A percentile compares a stretch with the other conserved stretches of the same genome.
Evolutionary conservation across 768 basidiomycete species (phyloP).

Genomic region (Boletus subcaerulescens): DNA sequence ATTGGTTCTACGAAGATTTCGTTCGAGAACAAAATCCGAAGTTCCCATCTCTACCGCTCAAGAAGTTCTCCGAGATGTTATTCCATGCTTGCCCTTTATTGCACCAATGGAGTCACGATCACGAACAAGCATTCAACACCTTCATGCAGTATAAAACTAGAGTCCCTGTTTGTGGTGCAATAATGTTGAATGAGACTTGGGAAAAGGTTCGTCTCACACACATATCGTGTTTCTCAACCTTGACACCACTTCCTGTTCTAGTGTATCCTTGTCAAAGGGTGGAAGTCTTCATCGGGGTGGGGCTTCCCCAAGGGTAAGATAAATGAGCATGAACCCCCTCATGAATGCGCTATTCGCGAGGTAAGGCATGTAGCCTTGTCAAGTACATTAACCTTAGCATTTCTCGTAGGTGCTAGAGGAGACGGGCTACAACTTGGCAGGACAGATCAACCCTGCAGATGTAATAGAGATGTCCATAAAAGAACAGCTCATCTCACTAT

Average conservation of each 20-base stretch:
- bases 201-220: constrained; percentile 67
- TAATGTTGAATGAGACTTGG: constrained; percentile 88
- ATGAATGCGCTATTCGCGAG: constrained; percentile 88
- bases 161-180: constrained; percentile 97
- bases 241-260: constrained; percentile 30
- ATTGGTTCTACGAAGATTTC: constrained; percentile 99
- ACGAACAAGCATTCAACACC: constrained; percentile 79
- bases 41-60: constrained; percentile 84
- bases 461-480: constrained; percentile 84
- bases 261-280: constrained; percentile 98
- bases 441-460: constrained; percentile 60
- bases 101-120: constrained; percentile 79
- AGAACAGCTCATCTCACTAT: constrained; percentile 89
- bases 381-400: constrained; percentile 8
- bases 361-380: constrained; percentile 41
- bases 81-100: constrained; percentile 83
- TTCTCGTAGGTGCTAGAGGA: constrained; percentile 86
- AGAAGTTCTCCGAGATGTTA: constrained; percentile 90
- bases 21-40: constrained; percentile 87
- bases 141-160: constrained; percentile 97
- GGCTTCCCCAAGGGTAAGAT: constrained; percentile 99
- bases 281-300: constrained; percentile 97
- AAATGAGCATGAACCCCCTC: constrained; percentile 85
- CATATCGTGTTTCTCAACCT: constrained; percentile 8
- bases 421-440: constrained; percentile 87